A percentile compares a stretch with the other conserved stretches of the same genome.
Evolutionary conservation across 2,329 filamentous ascomycete species (phyloP).

Genomic region (Penicillium sp.): DNA sequence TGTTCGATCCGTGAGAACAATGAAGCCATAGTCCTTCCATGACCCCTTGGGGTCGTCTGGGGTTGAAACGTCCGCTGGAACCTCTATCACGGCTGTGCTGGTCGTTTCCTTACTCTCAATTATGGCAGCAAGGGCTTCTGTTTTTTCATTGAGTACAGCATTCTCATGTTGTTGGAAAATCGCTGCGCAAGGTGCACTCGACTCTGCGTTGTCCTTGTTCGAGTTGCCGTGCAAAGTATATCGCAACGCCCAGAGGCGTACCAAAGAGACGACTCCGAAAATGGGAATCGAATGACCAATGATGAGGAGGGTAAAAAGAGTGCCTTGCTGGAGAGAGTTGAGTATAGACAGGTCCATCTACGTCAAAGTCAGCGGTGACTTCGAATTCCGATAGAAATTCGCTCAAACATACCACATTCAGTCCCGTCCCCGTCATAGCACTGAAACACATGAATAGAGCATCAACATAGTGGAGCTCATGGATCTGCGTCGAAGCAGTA

Average conservation of each 20-base stretch:
- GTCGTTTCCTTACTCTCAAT: neutral
- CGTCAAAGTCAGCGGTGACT: neutral
- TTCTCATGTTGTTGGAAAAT: neutral
- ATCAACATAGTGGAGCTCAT: constrained; percentile 60
- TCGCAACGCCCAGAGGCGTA: constrained; percentile 1
- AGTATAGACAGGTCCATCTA: constrained; percentile 53
- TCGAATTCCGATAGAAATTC: neutral
- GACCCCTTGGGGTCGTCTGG: neutral
- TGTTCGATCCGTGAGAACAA: neutral
- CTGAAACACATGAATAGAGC: constrained; percentile 64
- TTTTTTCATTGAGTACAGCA: neutral
- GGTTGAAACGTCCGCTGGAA: neutral
- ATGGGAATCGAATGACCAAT: constrained; percentile 66
- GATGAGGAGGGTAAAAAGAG: constrained; percentile 64
- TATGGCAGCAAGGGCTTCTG: neutral
- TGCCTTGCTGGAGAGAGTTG: constrained; percentile 65
- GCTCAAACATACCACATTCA: constrained; percentile 54
- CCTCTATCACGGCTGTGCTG: neutral
- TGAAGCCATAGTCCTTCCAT: neutral
- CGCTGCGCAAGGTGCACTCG: neutral
- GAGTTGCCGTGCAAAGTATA: neutral
- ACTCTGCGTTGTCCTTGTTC: neutral
- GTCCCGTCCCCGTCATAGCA: constrained; percentile 64
- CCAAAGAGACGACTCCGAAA: constrained; percentile 26
- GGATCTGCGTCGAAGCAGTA: constrained; percentile 48